Conservation (phyloP, 2,329 filamentous ascomycete genomes). For the Penicillium aurantiogriseum region DNA sequence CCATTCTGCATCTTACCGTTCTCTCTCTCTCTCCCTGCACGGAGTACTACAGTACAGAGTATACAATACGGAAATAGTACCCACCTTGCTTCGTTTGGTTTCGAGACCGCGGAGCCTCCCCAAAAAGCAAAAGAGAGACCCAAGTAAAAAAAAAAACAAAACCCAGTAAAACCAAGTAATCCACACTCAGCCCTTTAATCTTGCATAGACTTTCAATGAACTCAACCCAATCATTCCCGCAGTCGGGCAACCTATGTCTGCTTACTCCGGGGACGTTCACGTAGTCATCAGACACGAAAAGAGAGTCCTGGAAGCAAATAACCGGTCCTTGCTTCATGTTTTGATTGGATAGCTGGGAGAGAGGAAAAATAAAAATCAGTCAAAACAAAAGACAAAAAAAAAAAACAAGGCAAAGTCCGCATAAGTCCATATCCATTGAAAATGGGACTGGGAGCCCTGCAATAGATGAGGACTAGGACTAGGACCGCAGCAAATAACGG, state of each 20-base stretch:
- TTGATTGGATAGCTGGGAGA: not conserved
- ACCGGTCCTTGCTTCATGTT: not conserved
- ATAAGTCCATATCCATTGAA: slow-evolving; percentile 5
- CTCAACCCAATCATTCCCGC: not conserved
- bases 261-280: not conserved
- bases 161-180: not conserved
- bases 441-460: slow-evolving; percentile 14
- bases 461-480: slow-evolving; percentile 13
- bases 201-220: not conserved
- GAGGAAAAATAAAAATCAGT: not conserved
- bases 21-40: not conserved
- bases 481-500: slow-evolving; percentile 26
- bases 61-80: not conserved
- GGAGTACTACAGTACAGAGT: not conserved
- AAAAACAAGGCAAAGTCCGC: not conserved
- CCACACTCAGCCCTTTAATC: slow-evolving; percentile 2
- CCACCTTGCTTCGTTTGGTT: slow-evolving; percentile 5
- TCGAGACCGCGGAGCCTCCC: slow-evolving; percentile 6
- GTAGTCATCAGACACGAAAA: slow-evolving; percentile 1
- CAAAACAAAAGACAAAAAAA: not conserved
- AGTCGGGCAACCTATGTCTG: not conserved
- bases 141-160: not conserved
- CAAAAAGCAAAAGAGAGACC: too few relatives aligned
- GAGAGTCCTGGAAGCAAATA: not conserved
- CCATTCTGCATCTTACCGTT: slow-evolving; percentile 13